Conservation (phyloP, 1,284 basidiomycete species). For the Pascua sp. region DNA sequence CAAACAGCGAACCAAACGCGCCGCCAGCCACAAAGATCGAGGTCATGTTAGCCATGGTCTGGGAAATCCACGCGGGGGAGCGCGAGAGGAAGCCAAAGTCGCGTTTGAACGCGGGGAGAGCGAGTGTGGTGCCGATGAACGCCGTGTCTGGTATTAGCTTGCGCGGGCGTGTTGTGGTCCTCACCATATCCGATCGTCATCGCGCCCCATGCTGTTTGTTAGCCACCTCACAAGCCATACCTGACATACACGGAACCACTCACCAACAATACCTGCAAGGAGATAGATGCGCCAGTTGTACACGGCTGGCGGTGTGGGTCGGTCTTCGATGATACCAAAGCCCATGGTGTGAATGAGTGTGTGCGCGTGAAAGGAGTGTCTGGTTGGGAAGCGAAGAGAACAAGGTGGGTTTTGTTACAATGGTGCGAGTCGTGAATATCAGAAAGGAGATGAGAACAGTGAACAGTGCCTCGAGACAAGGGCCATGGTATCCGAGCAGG, state of each 20-base stretch:
- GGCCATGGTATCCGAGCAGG: too few relatives aligned
- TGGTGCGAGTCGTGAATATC: too few relatives aligned
- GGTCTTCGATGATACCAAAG: slow-evolving; percentile 46
- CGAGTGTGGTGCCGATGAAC: slow-evolving; percentile 36
- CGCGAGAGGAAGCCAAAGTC: slow-evolving; percentile 34
- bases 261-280: slow-evolving; percentile 42
- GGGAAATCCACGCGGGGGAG: slow-evolving; percentile 37
- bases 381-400: too few relatives aligned
- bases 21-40: slow-evolving; percentile 45
- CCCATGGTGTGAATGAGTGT: slow-evolving; percentile 13
- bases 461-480: too few relatives aligned
- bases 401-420: too few relatives aligned
- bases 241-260: slow-evolving; percentile 38
- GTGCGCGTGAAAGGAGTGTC: neutral
- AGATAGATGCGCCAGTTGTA: slow-evolving; percentile 56
- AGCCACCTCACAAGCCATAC: slow-evolving; percentile 2
- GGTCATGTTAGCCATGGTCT: slow-evolving; percentile 46
- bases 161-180: neutral
- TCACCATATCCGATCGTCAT: slow-evolving; percentile 52
- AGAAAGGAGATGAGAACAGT: too few relatives aligned
- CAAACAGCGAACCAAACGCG: slow-evolving; percentile 21
- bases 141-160: slow-evolving; percentile 18
- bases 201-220: slow-evolving; percentile 8
- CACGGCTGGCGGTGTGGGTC: slow-evolving; percentile 52
- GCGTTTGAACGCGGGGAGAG: slow-evolving; percentile 29